phyloP scores from a whole-genome alignment of 1,139 yeast genomes.

The Saccharomyces hybrid region DNA sequence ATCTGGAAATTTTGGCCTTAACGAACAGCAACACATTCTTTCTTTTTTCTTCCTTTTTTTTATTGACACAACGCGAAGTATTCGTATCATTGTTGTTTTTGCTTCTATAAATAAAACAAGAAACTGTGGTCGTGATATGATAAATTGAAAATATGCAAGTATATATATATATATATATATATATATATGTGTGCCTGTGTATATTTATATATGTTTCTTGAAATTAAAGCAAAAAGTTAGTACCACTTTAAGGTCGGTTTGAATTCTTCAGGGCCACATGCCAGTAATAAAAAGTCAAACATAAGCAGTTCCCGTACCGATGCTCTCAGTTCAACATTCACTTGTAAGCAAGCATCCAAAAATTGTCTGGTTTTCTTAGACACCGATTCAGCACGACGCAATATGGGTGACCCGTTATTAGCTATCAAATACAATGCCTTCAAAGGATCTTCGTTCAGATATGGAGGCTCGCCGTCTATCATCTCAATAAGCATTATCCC shows the following conservation, averaged over 20 bases:
- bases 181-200: too few species aligned
- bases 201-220: too few species aligned
- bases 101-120: not conserved
- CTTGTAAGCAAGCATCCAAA: conserved; percentile 83
- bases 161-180: not conserved
- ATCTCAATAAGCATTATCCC: conserved; percentile 97
- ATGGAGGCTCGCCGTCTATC: conserved; percentile 97
- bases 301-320: conserved; percentile 74
- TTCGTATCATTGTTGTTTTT: not conserved
- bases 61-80: not conserved
- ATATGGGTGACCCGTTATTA: conserved; percentile 89
- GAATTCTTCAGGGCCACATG: conserved; percentile 59
- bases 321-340: conserved; percentile 84
- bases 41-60: not conserved
- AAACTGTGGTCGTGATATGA: too few species aligned
- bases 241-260: conserved; percentile 54
- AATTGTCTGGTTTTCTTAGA: conserved; percentile 75
- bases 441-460: conserved; percentile 86
- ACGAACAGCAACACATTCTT: not conserved
- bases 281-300: conserved; percentile 66
- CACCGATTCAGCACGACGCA: conserved; percentile 73
- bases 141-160: not conserved
- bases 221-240: not conserved
- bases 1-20: too few species aligned
- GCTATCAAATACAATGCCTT: conserved; percentile 84